These are phyloP conservation scores for Xerocomus amazonicus DNA, from an alignment of 1,284 basidiomycete species.

Conservation along the genomic window DNA sequence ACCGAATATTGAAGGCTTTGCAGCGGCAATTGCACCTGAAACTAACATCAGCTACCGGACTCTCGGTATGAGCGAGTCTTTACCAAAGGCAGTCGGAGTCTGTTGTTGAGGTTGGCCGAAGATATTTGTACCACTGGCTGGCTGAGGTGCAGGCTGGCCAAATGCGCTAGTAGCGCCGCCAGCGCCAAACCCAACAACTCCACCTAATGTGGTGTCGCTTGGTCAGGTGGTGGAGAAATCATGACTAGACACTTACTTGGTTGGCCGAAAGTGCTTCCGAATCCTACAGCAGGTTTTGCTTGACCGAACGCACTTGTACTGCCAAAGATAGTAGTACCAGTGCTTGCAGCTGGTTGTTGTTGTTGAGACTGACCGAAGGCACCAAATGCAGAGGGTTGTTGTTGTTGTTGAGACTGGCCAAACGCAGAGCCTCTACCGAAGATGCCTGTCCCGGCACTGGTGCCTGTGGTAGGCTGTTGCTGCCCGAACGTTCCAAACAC, in stretches of 20 bases:
- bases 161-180: slow-evolving; percentile 38
- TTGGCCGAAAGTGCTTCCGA: slow-evolving; percentile 36
- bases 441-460: slow-evolving; percentile 35
- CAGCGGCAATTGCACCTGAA: slow-evolving; percentile 29
- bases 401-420: slow-evolving; percentile 35
- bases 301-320: slow-evolving; percentile 34
- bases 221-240: not conserved
- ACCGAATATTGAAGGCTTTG: slow-evolving; percentile 46
- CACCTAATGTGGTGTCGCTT: slow-evolving; percentile 15
- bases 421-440: slow-evolving; percentile 40
- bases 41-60: slow-evolving; percentile 4
- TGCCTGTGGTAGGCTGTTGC: slow-evolving; percentile 26
- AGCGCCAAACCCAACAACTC: slow-evolving; percentile 39
- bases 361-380: slow-evolving; percentile 37
- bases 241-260: slow-evolving; percentile 17
- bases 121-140: slow-evolving; percentile 29
- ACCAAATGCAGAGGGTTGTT: slow-evolving; percentile 36
- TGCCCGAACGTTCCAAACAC: slow-evolving; percentile 33
- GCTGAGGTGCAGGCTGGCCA: slow-evolving; percentile 33
- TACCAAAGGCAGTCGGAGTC: slow-evolving; percentile 26
- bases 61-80: not conserved
- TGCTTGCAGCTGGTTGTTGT: slow-evolving; percentile 23
- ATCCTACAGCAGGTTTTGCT: slow-evolving; percentile 38
- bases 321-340: slow-evolving; percentile 41
- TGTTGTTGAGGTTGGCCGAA: slow-evolving; percentile 33